Percentiles rank a stretch among this genome's conserved stretches.
These are phyloP conservation scores for Phyllosticta capitalensis DNA, from an alignment of 2,329 filamentous ascomycete genomes.

Conservation along the genomic window DNA sequence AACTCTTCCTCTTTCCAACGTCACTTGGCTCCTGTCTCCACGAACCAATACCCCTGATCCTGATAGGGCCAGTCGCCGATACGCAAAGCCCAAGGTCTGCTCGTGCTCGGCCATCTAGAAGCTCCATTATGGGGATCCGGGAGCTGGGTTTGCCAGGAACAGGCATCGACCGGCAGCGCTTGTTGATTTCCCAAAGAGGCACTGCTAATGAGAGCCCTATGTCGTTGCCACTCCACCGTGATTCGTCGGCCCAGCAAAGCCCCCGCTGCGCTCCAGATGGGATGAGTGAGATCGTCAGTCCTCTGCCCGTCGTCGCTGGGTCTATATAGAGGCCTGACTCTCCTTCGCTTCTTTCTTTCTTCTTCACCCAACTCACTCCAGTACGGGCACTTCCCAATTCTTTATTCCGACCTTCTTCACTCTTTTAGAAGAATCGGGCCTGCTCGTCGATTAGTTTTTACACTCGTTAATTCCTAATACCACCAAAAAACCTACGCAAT, in stretches of 20 bases:
- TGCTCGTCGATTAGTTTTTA: background rate
- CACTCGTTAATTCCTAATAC: background rate
- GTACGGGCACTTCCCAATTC: background rate
- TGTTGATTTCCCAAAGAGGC: too few species aligned
- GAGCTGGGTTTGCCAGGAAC: background rate
- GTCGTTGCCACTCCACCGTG: background rate
- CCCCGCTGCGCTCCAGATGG: background rate
- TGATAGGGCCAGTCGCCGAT: background rate
- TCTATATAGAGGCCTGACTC: conserved; percentile 5
- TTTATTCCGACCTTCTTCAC: conserved; percentile 8
- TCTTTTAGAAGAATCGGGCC: conserved; percentile 8
- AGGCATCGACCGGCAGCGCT: background rate
- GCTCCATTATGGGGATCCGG: background rate
- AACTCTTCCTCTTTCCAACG: too few species aligned
- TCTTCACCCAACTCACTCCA: conserved; percentile 7
- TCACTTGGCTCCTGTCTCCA: background rate
- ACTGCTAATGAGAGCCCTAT: background rate
- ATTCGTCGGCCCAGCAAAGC: background rate
- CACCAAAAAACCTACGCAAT: background rate
- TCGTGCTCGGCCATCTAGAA: background rate
- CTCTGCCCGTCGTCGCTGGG: background rate
- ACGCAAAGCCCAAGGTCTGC: background rate
- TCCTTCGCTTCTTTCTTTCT: background rate
- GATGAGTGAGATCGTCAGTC: background rate
- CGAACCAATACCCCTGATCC: background rate